These are phyloP conservation scores for Penicillium silybi DNA, from an alignment of 495 filamentous ascomycete species.

Conservation along the genomic window DNA sequence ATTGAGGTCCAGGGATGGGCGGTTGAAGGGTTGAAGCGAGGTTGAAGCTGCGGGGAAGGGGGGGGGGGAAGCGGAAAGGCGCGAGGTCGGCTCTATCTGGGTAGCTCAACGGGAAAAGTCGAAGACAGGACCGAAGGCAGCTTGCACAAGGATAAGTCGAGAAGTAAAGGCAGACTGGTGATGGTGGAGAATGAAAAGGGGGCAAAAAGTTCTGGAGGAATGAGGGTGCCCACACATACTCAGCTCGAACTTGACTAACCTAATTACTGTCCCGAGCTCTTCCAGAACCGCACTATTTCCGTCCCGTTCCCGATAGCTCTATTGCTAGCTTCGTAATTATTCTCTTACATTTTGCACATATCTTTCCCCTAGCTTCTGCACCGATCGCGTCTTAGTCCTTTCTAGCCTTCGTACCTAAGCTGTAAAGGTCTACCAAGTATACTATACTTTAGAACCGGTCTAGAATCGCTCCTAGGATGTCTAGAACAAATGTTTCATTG, in stretches of 20 bases:
- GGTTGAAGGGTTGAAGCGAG: constrained; percentile 6
- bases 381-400: too few relatives aligned
- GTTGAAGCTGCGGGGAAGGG: constrained; percentile 20
- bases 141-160: constrained; percentile 1
- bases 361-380: too few relatives aligned
- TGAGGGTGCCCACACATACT: not conserved
- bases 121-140: not conserved
- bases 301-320: not conserved
- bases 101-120: constrained; percentile 1
- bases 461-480: too few relatives aligned
- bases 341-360: too few relatives aligned
- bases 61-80: constrained; percentile 7
- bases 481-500: not conserved
- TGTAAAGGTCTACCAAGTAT: not conserved
- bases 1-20: constrained; percentile 25
- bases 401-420: too few relatives aligned
- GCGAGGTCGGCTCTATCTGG: constrained; percentile 17
- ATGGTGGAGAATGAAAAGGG: not conserved
- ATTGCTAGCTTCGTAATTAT: not conserved
- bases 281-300: not conserved
- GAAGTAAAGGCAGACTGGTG: not conserved
- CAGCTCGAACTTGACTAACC: not conserved
- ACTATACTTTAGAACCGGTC: not conserved
- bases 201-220: not conserved
- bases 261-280: not conserved